Base-by-base conservation (phyloP, 2,329 filamentous ascomycete genomes). In the Aplosporella prunicola region DNA sequence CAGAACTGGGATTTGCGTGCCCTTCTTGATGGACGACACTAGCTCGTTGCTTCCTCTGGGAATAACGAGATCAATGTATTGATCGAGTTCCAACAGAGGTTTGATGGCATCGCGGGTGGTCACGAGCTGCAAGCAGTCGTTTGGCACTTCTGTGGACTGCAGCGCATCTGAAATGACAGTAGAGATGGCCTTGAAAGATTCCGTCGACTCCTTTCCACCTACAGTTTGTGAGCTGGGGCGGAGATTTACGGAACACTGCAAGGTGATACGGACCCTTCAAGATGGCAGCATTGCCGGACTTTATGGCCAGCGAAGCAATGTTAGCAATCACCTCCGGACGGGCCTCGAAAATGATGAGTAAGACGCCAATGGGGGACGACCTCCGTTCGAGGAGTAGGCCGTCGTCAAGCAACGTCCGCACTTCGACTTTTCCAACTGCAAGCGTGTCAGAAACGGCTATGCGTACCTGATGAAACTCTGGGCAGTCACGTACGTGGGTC, bases 321-420 rank as follows among this genome's bases (percentile, higher is more conserved):
- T 98, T 98, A 55, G 89, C 91, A 55, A 98, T 95, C 47, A 98
- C 91, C 64, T 98, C 91, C 5, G 91, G 91, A 6, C 91, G 82
- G 23, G 91, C 91, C 65, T 98, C 91, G 56, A 98, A 98, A 55
- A 98, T 96, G 63, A 98, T 91, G 48, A 98, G 74, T 27, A 98
- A 75, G n/a, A 96, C 88, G 42, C 91, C 91, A 49, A 98, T 96
- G 5, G 91, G 91, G 57, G 86, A 94, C 26, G 85, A 87, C 31
- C 94, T 82, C 45, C 88, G 79, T 56, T 94, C 86, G 42, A 98
- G 72, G 35, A 80, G 72, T 36, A 98, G 72, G 36, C 80, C 82
- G 49, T 95, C 82, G 58, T 96, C 91, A 9, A 98, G 73, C 40
- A 80, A 74, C 29, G 87, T 96, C 45, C 82, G 78, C 52, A 93